These are phyloP conservation scores for Fagus sylvatica DNA, from an alignment of 306 rosid genomes.

Conservation along the genomic window DNA sequence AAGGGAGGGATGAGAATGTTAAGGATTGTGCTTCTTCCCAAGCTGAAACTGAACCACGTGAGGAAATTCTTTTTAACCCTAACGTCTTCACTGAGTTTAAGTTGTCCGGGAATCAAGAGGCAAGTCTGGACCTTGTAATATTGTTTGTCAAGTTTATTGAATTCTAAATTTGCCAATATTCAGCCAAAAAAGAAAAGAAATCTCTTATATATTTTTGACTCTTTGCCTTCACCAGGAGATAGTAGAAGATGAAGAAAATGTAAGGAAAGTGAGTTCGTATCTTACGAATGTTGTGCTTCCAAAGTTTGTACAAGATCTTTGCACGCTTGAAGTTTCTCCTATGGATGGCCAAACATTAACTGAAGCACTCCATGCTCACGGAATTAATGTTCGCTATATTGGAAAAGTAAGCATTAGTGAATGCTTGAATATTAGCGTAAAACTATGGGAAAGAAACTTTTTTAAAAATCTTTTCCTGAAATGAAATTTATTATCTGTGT, in stretches of 20 bases:
- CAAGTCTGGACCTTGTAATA: conserved; percentile 11
- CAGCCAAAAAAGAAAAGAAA: no score
- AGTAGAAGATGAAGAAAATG: conserved; percentile 80
- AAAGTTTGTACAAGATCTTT: conserved; percentile 92
- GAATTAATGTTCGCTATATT: conserved; percentile 92
- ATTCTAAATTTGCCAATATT: background rate
- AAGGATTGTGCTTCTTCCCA: conserved; percentile 42
- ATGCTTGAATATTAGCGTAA: background rate
- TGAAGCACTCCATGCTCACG: conserved; percentile 98
- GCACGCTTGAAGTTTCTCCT: conserved; percentile 97
- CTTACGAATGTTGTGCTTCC: conserved; percentile 86
- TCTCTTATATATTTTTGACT: conserved; percentile 20
- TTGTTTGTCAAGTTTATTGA: background rate
- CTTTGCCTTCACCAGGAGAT: conserved; percentile 64
- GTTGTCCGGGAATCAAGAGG: conserved; percentile 81
- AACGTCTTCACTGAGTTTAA: conserved; percentile 92
- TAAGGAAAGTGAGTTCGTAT: conserved; percentile 76
- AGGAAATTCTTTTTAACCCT: conserved; percentile 80
- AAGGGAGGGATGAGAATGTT: conserved; percentile 48
- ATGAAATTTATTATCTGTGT: background rate
- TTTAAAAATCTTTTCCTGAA: background rate
- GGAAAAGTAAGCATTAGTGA: conserved; percentile 65
- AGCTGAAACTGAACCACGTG: conserved; percentile 38
- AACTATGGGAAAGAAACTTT: background rate
- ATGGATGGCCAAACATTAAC: conserved; percentile 99